A percentile compares a stretch with the other conserved stretches of the same genome.
Evolutionary conservation across 176 grass and related monocot species (phyloP).

Genomic region (Themeda triandra): DNA sequence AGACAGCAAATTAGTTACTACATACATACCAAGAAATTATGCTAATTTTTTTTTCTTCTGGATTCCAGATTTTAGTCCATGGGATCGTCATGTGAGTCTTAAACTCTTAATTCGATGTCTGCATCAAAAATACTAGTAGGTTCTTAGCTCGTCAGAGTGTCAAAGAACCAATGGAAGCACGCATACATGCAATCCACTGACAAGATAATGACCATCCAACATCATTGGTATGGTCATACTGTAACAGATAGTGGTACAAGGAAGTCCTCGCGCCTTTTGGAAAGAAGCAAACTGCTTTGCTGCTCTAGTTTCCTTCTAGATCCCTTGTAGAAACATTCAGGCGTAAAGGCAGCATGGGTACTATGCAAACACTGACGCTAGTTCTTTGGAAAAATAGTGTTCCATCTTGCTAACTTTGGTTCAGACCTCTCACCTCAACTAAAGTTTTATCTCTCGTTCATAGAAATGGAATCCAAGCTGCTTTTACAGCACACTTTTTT

Average conservation of each 20-base stretch:
- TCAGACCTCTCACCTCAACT: neutral
- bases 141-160: neutral
- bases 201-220: neutral
- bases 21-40: too few species aligned
- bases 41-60: too few species aligned
- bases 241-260: neutral
- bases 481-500: neutral
- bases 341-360: neutral
- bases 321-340: neutral
- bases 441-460: neutral
- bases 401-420: neutral
- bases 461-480: neutral
- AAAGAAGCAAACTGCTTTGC: neutral
- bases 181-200: neutral
- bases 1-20: neutral
- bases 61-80: neutral
- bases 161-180: neutral
- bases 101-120: neutral
- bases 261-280: conserved; percentile 5
- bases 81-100: too few species aligned
- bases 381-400: neutral
- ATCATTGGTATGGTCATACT: neutral
- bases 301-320: neutral
- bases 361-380: neutral
- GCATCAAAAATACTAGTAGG: neutral